Conservation (phyloP, 305 asterid genomes). For the Fraxinus floribunda region DNA sequence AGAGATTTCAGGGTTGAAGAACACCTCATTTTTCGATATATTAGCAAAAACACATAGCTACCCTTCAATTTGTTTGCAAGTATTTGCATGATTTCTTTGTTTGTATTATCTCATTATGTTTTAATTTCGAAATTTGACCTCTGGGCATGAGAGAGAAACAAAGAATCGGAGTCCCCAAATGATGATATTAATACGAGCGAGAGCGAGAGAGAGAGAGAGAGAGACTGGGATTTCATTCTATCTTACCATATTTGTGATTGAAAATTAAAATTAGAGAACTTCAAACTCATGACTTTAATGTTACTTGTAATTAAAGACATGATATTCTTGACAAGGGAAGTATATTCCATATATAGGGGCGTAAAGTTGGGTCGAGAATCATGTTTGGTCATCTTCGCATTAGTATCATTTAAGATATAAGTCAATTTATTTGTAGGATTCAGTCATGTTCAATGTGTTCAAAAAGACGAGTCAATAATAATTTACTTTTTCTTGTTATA, state of each 20-base stretch:
- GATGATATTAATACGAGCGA: not conserved
- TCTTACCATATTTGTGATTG: not conserved
- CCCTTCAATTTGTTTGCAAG: not conserved
- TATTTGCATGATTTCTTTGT: not conserved
- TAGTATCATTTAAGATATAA: not conserved
- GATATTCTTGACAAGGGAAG: not conserved
- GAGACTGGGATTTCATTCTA: not conserved
- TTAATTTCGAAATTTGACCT: not conserved
- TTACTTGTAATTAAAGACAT: not conserved
- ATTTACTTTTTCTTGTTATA: no score
- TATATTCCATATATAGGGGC: not conserved
- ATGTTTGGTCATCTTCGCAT: not conserved
- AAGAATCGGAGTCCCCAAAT: not conserved
- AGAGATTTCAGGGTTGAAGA: conserved; percentile 32
- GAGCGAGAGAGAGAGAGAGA: not conserved
- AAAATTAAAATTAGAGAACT: not conserved
- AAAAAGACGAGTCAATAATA: not conserved
- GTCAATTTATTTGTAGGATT: not conserved
- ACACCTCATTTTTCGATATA: conserved; percentile 28
- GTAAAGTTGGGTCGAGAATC: not conserved
- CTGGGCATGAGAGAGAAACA: not conserved
- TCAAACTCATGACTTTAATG: not conserved
- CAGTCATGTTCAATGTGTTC: not conserved
- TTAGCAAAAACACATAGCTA: not conserved
- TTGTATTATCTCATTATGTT: not conserved